A percentile compares a stretch with the other conserved stretches of the same genome.
phyloP scores from a whole-genome alignment of 495 filamentous ascomycete species.

The Usnea hakonensis region DNA sequence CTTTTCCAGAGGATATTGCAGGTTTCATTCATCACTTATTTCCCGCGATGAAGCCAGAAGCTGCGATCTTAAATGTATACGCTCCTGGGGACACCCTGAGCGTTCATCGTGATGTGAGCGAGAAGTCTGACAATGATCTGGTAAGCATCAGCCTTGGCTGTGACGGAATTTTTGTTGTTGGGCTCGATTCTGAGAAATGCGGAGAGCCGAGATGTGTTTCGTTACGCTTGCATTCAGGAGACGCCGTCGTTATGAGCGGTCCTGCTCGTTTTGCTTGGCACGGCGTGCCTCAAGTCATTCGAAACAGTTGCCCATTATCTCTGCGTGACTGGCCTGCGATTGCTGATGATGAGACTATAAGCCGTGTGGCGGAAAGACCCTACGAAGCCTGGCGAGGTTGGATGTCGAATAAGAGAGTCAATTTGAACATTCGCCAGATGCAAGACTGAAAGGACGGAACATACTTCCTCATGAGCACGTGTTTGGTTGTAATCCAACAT shows the following conservation, averaged over 20 bases:
- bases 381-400: constrained; percentile 68
- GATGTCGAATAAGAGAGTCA: constrained; percentile 79
- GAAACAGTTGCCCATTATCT: constrained; percentile 66
- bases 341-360: constrained; percentile 15
- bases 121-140: constrained; percentile 63
- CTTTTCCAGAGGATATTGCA: constrained; percentile 70
- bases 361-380: constrained; percentile 25
- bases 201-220: constrained; percentile 38
- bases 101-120: constrained; percentile 84
- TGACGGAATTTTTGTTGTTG: constrained; percentile 73
- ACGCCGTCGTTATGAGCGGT: constrained; percentile 75
- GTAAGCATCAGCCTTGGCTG: constrained; percentile 84
- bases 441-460: constrained; percentile 37
- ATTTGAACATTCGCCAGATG: constrained; percentile 91
- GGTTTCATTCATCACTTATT: constrained; percentile 57
- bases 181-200: constrained; percentile 38
- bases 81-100: constrained; percentile 79
- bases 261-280: constrained; percentile 85
- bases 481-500: background rate
- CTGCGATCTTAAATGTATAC: constrained; percentile 89
- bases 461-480: too few relatives aligned
- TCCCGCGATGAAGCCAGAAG: constrained; percentile 64
- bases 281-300: constrained; percentile 75
- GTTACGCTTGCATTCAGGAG: constrained; percentile 66
- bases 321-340: constrained; percentile 66